These are phyloP conservation scores for Ogataea populi-albae DNA, from an alignment of 805 yeast species.

Conservation along the genomic window DNA sequence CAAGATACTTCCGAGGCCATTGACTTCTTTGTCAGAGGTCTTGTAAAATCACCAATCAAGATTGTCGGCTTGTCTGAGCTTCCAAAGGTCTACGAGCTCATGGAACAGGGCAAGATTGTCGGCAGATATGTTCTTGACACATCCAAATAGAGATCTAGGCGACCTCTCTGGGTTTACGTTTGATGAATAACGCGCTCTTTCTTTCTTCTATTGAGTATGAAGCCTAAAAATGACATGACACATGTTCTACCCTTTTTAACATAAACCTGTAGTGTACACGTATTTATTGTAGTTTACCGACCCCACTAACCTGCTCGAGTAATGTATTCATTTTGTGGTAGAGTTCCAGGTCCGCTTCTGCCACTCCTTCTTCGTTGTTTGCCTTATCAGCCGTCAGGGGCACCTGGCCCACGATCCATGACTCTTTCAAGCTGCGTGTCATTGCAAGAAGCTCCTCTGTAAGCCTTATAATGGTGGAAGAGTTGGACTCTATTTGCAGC, in stretches of 20 bases:
- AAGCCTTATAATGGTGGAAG: constrained; percentile 47
- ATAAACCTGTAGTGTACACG: no score
- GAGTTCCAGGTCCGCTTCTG: constrained; percentile 30
- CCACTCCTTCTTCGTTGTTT: constrained; percentile 18
- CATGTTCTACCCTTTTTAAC: no score
- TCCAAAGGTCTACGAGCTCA: constrained; percentile 65
- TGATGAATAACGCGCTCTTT: no score
- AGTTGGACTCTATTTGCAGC: constrained; percentile 52
- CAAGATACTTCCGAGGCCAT: constrained; percentile 79
- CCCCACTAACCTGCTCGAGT: constrained; percentile 34
- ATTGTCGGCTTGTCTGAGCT: constrained; percentile 74
- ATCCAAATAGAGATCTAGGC: constrained; percentile 50
- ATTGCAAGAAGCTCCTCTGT: constrained; percentile 51
- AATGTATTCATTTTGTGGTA: constrained; percentile 35
- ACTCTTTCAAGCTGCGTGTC: constrained; percentile 49
- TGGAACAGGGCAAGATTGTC: constrained; percentile 82
- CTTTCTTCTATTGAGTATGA: no score
- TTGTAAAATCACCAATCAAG: constrained; percentile 63
- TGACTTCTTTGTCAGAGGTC: constrained; percentile 68
- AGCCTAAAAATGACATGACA: no score
- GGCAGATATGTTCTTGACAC: constrained; percentile 92
- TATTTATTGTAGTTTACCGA: no score
- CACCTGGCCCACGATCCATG: constrained; percentile 56
- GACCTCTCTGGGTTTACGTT: no score
- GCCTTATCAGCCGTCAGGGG: constrained; percentile 29